Conservation (phyloP, 768 basidiomycete genomes). For the Phaffia australis region DNA sequence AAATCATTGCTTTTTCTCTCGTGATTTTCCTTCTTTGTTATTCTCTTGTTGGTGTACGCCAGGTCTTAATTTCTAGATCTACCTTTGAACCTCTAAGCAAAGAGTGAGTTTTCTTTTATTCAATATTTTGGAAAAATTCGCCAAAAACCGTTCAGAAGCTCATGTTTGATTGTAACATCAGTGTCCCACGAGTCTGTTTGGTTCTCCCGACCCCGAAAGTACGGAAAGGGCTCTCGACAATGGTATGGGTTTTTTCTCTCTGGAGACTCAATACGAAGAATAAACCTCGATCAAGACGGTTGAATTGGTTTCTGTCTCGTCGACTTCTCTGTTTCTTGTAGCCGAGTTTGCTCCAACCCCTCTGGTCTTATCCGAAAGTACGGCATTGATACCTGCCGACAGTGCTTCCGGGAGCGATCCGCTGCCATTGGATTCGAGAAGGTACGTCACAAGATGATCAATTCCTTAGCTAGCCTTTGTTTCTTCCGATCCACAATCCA, state of each 20-base stretch:
- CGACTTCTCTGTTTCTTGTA: background rate
- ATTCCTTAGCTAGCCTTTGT: no score
- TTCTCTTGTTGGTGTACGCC: no score
- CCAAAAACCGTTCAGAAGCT: no score
- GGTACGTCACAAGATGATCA: constrained; percentile 12
- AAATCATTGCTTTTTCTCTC: no score
- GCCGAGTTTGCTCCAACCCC: constrained; percentile 34
- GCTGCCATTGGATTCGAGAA: constrained; percentile 33
- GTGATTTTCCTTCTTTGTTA: no score
- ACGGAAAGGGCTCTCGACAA: constrained; percentile 33
- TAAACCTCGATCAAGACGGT: background rate
- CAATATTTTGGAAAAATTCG: no score
- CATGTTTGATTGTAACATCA: background rate
- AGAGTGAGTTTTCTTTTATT: no score
- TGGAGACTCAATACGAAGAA: constrained; percentile 8
- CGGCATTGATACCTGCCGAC: constrained; percentile 34
- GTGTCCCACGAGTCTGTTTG: constrained; percentile 33
- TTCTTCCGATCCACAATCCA: no score
- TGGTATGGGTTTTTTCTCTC: constrained; percentile 24
- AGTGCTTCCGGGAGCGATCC: constrained; percentile 35
- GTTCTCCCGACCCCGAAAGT: constrained; percentile 33
- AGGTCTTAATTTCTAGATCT: no score
- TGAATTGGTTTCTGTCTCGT: background rate
- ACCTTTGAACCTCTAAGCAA: no score
- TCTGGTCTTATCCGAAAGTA: constrained; percentile 36